A percentile compares a stretch with the other conserved stretches of the same genome.
Evolutionary conservation across 2,329 filamentous ascomycete genomes (phyloP).

Genomic region (Pseudogymnoascus destructans): DNA sequence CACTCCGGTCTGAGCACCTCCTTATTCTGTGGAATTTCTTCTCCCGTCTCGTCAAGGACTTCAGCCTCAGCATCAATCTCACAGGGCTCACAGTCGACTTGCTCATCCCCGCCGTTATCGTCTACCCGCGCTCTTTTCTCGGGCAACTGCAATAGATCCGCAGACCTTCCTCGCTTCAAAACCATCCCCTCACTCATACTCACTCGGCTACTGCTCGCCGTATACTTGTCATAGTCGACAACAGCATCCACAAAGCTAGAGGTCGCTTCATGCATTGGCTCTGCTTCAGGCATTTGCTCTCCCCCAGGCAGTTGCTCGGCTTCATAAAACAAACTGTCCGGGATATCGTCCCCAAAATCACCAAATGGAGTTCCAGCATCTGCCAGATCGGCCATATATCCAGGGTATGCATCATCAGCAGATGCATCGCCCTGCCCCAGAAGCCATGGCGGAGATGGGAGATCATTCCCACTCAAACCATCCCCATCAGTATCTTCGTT

Average conservation of each 20-base stretch:
- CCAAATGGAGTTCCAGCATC: constrained; percentile 11
- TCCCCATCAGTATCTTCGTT: constrained; percentile 3
- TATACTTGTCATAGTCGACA: constrained; percentile 20
- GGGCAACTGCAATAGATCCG: not conserved
- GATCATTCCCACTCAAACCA: constrained; percentile 27
- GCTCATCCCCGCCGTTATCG: not conserved
- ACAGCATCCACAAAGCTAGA: constrained; percentile 20
- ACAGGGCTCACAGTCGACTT: not conserved
- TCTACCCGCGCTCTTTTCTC: not conserved
- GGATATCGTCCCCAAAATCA: constrained; percentile 20
- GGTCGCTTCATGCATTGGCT: constrained; percentile 11
- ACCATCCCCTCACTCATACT: not conserved
- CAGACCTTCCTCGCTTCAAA: not conserved
- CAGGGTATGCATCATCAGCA: constrained; percentile 5
- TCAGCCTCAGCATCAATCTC: not conserved
- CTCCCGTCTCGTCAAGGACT: not conserved
- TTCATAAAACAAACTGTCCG: constrained; percentile 18
- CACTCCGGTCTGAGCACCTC: not conserved
- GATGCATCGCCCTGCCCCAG: constrained; percentile 13
- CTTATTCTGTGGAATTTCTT: not conserved
- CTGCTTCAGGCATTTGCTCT: constrained; percentile 11
- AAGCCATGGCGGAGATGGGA: constrained; percentile 28
- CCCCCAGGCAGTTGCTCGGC: not conserved
- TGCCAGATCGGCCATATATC: constrained; percentile 6
- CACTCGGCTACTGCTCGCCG: not conserved